Evolutionary conservation across 768 basidiomycete genomes (phyloP).

Genomic region (Pleurotus sapidus): DNA sequence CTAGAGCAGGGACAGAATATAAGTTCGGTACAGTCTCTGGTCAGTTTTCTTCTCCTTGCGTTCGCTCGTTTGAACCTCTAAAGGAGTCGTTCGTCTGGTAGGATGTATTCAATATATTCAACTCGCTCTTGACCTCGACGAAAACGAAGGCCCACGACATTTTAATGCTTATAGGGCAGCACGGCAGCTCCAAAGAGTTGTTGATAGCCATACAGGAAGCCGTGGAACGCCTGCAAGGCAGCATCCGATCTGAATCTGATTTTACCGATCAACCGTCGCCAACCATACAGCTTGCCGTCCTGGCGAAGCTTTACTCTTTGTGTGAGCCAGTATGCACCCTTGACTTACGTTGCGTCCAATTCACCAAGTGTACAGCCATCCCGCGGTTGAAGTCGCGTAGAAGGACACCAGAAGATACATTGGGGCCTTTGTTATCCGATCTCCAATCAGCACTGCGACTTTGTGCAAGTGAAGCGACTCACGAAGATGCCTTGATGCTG

Average conservation of each 20-base stretch:
- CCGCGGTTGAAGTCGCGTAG: slow-evolving; percentile 41
- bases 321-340: slow-evolving; percentile 24
- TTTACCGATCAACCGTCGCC: slow-evolving; percentile 21
- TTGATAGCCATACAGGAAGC: slow-evolving; percentile 45
- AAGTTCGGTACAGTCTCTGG: not conserved
- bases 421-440: slow-evolving; percentile 37
- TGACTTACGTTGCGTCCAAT: not conserved
- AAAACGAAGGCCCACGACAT: slow-evolving; percentile 37
- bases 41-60: not conserved
- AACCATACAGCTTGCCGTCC: slow-evolving; percentile 28
- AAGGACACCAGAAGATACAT: slow-evolving; percentile 38
- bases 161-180: slow-evolving; percentile 36
- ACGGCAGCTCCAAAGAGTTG: slow-evolving; percentile 42
- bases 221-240: slow-evolving; percentile 31
- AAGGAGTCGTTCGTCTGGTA: slow-evolving; percentile 14
- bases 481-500: slow-evolving; percentile 29
- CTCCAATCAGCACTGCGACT: slow-evolving; percentile 28
- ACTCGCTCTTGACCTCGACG: slow-evolving; percentile 32
- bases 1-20: not conserved
- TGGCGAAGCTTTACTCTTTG: slow-evolving; percentile 36
- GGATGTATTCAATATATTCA: slow-evolving; percentile 45
- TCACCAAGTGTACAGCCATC: slow-evolving; percentile 30
- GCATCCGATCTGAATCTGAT: slow-evolving; percentile 10
- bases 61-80: not conserved
- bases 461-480: slow-evolving; percentile 19